phyloP scores from a whole-genome alignment of 2,329 filamentous ascomycete species.

The Fusarium sp. region DNA sequence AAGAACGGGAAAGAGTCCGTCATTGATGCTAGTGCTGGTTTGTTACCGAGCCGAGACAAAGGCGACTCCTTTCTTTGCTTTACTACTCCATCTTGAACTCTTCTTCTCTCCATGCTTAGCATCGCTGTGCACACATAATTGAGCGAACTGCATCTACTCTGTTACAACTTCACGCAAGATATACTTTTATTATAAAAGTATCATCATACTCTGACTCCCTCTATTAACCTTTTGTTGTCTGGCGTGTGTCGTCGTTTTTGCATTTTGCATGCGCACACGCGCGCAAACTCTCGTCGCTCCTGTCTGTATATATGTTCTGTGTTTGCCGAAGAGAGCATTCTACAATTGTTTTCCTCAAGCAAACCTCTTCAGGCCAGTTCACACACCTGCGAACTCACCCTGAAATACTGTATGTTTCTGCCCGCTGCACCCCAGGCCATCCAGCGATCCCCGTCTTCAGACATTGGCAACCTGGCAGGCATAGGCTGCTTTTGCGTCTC shows the following conservation, averaged over 20 bases:
- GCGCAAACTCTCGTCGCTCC: constrained; percentile 26
- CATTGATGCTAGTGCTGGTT: constrained; percentile 14
- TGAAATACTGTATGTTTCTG: constrained; percentile 23
- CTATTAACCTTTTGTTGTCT: constrained; percentile 7
- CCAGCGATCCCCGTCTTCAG: constrained; percentile 26
- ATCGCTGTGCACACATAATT: constrained; percentile 12
- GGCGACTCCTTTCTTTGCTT: constrained; percentile 10
- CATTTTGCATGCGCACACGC: constrained; percentile 40
- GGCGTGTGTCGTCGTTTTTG: constrained; percentile 23
- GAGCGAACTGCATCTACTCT: background rate
- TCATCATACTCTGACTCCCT: constrained; percentile 6
- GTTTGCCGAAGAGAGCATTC: background rate
- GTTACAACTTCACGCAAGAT: background rate
- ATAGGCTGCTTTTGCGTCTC: constrained; percentile 18
- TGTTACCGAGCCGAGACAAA: constrained; percentile 10
- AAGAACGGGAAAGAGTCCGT: constrained; percentile 4
- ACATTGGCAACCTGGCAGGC: constrained; percentile 19
- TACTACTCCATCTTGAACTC: background rate
- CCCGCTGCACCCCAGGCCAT: constrained; percentile 31
- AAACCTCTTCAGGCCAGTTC: background rate
- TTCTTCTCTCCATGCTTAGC: constrained; percentile 9
- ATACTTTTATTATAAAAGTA: background rate
- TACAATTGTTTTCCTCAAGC: background rate
- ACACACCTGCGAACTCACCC: background rate
- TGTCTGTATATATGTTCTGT: background rate